phyloP scores from a whole-genome alignment of 768 basidiomycete genomes.

The Hypholoma sublateritium region DNA sequence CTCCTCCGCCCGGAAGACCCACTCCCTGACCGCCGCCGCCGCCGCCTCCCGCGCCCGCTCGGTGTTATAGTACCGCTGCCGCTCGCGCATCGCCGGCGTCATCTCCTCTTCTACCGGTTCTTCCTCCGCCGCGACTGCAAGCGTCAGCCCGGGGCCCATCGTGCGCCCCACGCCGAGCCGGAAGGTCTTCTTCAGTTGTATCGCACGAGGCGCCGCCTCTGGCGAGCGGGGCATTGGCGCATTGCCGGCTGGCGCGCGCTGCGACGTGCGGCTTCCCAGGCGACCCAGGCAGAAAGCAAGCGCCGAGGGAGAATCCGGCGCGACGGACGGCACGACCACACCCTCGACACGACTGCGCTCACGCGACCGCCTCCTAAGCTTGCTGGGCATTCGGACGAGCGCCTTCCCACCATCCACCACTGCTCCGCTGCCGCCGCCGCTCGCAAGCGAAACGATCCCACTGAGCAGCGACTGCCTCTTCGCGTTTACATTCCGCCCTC shows the following conservation, averaged over 20 bases:
- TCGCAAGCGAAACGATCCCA: background rate
- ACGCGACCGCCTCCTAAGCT: background rate
- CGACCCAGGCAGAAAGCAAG: background rate
- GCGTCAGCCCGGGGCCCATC: slow-evolving; percentile 18
- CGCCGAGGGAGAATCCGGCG: slow-evolving; percentile 1
- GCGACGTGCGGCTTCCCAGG: background rate
- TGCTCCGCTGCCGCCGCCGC: background rate
- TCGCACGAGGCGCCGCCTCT: slow-evolving; percentile 1
- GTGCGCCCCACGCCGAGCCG: slow-evolving; percentile 23
- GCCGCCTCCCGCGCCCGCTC: background rate
- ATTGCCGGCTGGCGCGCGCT: background rate
- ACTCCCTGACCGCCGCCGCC: background rate
- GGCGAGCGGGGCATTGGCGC: background rate
- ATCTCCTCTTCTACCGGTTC: background rate
- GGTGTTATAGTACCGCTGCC: background rate
- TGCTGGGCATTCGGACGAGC: background rate
- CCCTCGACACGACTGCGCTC: background rate
- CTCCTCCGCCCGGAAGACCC: background rate
- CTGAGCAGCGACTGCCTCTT: slow-evolving; percentile 2
- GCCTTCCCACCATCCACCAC: background rate
- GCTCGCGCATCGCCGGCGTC: background rate
- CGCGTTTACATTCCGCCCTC: background rate
- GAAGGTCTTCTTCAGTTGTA: slow-evolving; percentile 22
- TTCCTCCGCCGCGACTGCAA: slow-evolving; percentile 7
- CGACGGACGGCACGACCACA: background rate